These are phyloP conservation scores for Cyberlindnera xishuangbannaensis DNA, from an alignment of 805 yeast genomes.

Conservation along the genomic window DNA sequence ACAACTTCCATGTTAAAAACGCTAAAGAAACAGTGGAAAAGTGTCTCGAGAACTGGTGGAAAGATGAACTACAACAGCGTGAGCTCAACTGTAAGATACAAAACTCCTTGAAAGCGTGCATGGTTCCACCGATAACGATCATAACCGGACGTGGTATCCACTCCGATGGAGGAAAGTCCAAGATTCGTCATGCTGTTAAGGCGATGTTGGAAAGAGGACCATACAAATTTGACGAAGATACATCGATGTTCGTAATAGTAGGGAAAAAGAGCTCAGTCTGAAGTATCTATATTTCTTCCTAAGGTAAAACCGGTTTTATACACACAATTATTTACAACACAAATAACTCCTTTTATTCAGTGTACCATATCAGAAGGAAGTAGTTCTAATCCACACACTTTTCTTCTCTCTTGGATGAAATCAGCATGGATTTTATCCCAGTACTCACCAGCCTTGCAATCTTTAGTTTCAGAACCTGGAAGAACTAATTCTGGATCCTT, in stretches of 20 bases:
- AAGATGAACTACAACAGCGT: constrained; percentile 41
- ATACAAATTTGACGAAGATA: constrained; percentile 43
- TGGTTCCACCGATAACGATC: constrained; percentile 39
- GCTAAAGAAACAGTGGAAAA: constrained; percentile 36
- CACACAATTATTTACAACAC: too few species aligned
- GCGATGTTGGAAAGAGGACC: constrained; percentile 31
- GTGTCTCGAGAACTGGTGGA: constrained; percentile 58
- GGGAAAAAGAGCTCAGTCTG: too few species aligned
- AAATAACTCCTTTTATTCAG: background rate
- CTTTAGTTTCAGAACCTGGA: constrained; percentile 10
- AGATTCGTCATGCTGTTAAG: constrained; percentile 38
- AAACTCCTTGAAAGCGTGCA: constrained; percentile 32
- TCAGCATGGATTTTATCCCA: constrained; percentile 16
- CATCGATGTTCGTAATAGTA: constrained; percentile 35
- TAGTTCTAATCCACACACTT: constrained; percentile 18
- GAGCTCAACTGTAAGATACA: constrained; percentile 33
- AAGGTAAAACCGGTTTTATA: too few species aligned
- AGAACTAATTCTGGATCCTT: background rate
- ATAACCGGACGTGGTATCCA: constrained; percentile 73
- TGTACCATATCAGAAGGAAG: constrained; percentile 1
- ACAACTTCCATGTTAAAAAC: constrained; percentile 41
- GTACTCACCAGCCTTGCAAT: constrained; percentile 17
- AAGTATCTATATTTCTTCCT: too few species aligned
- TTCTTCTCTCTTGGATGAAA: constrained; percentile 14
- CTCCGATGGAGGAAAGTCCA: constrained; percentile 50